Conservation (phyloP, 2,329 filamentous ascomycete genomes). For the Xylariales sp. region DNA sequence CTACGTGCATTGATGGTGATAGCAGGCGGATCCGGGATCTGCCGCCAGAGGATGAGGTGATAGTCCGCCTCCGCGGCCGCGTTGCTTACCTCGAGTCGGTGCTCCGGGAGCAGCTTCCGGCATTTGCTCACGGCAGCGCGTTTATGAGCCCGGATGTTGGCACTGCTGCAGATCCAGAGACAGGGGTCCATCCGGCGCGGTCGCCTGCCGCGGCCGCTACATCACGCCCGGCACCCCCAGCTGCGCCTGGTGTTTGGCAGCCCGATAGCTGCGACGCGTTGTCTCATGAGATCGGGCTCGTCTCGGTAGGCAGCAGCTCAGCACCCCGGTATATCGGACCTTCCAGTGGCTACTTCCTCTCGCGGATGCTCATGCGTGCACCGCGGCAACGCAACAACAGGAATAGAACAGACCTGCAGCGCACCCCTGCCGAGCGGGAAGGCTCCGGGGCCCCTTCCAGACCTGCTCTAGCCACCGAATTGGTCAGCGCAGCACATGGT, state of each 20-base stretch:
- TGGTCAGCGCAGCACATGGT: conserved; percentile 3
- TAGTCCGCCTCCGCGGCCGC: too few species aligned
- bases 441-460: not conserved
- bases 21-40: conserved; percentile 33
- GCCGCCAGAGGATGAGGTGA: conserved; percentile 36
- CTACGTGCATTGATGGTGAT: conserved; percentile 38
- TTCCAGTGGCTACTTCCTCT: conserved; percentile 51
- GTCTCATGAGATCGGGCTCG: conserved; percentile 46
- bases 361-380: conserved; percentile 41
- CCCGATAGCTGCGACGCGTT: too few species aligned
- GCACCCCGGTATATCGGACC: conserved; percentile 50
- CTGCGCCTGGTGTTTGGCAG: too few species aligned
- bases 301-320: conserved; percentile 42
- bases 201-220: conserved; percentile 9
- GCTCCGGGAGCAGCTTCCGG: too few species aligned
- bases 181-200: too few species aligned
- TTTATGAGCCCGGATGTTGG: too few species aligned
- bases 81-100: conserved; percentile 1
- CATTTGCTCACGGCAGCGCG: too few species aligned
- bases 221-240: conserved; percentile 8
- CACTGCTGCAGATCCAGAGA: too few species aligned
- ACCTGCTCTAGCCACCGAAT: not conserved
- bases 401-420: not conserved
- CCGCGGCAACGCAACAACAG: conserved; percentile 16
- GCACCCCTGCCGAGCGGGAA: too few species aligned